Base-by-base conservation (phyloP, 371 early-diverging fungal genomes). In the Mortierella polycephala region DNA sequence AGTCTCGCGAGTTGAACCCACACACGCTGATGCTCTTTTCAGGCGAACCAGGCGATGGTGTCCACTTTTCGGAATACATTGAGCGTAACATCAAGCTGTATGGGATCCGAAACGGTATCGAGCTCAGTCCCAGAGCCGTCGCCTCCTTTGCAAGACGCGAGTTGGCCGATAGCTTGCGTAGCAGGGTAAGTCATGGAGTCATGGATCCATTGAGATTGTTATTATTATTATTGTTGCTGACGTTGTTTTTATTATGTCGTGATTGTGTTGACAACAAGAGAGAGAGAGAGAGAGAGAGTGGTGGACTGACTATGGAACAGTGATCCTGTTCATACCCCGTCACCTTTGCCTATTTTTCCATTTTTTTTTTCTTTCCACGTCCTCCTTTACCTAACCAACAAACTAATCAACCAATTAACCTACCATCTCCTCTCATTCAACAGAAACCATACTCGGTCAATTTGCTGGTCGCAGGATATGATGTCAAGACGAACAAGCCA, bases 21-120 rank as follows among this genome's bases (percentile, higher is more conserved):
- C 90, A 95, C 76, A 91, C 93, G 14, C 73, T 95, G 14, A 86
- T 99, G 90, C 81, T 94, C 46, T 96, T 90, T 69, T 84, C 92
- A 45, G 99, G 99, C 66, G 98, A 96, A 82, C 87, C 96, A n/a
- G 98, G 98, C 58, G 99, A 98, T 76, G 92, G 95, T 6, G 92
- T 93, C 53, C 92, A 95, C 77, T 98, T 98, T 87, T 91, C 96
- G 54, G 99, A 98, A 86, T 98, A 94, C 83, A 93, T 98, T 68
- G 95, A 96, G 81, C 88, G 93, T 73, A 98, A 98, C 82, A 86
- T 94, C 66, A 89, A 92, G 81, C 89, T 98, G n/a, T 96, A 96
- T 81, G 90, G 91, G 49, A 95, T 98, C 71, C 74, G 77, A 30
- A 92, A 97, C 75, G 93, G 94, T 20, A 85, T 92, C 57, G 93